Conservation (phyloP, 2,329 filamentous ascomycete species). For the Epichloe festucae region DNA sequence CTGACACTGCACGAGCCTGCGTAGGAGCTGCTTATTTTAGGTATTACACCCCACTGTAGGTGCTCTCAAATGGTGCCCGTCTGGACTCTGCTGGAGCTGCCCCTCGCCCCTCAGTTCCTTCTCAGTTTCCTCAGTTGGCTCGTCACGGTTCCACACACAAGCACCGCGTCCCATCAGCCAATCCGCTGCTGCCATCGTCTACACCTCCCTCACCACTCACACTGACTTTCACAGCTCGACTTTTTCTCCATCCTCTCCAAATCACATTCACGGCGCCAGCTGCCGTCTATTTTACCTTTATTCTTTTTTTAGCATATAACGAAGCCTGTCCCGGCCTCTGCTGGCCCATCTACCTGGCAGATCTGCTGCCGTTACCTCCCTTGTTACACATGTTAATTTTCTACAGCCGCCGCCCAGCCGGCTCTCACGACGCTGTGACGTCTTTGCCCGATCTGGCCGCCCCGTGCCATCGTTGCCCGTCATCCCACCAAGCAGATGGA, state of each 20-base stretch:
- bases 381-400: constrained; percentile 44
- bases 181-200: constrained; percentile 16
- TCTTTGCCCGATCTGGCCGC: constrained; percentile 31
- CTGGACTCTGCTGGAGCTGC: background rate
- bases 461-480: constrained; percentile 16
- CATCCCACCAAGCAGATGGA: constrained; percentile 4
- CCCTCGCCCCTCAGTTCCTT: background rate
- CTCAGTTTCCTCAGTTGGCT: constrained; percentile 2
- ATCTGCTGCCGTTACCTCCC: constrained; percentile 10
- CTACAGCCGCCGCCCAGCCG: constrained; percentile 38
- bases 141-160: constrained; percentile 24
- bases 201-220: constrained; percentile 3
- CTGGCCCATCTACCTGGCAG: background rate
- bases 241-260: background rate
- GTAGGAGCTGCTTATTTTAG: too few relatives aligned
- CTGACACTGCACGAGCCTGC: too few relatives aligned
- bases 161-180: constrained; percentile 21
- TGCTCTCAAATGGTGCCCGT: too few relatives aligned
- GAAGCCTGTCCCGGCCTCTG: background rate
- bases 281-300: background rate
- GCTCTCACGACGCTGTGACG: constrained; percentile 39
- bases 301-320: background rate
- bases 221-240: background rate
- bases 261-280: background rate
- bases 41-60: too few relatives aligned